Evolutionary conservation across 2,329 filamentous ascomycete genomes (phyloP), one percentile per base, ranked within the genome.

Genomic region (Xylaria sp.): DNA sequence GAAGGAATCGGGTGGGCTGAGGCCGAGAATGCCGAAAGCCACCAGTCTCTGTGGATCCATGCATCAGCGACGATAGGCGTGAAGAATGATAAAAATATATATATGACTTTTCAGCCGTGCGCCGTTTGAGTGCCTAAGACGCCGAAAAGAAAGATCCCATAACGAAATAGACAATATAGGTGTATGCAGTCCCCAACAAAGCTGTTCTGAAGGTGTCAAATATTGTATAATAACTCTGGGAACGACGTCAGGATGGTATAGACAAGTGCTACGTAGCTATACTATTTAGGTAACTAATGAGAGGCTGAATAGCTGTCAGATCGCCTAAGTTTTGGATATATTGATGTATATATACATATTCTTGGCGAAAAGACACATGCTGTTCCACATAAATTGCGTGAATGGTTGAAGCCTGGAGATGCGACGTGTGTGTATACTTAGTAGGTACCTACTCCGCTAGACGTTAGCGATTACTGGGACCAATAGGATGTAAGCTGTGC

Each of bases 21-120:
- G 57, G 63, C 63, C 58, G 63, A 57, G 58, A 50, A 66, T 55
- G 57, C 63, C 63, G 63, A 53, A 53, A 54, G 29, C 37, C 40
- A 27, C 63, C 29, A 61, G 16, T 42, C 48, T 60, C 50, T 27
- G 63, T 65, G 63, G 57, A 66, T 60, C 63, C 60, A 23, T 44
- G 18, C 16, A 18, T 18, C 44, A 32, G 12, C 37, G 32, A 44
- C 32, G 23, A 54, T 5, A 44, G 35, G 18, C n/a, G 27, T 53
- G 18, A 37, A n/a, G n/a, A n/a, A n/a, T n/a, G 27, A 5, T 35
- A 32, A 6, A 27, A 25, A 4, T 54, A 54, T 54, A 54, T 10
- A 32, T 1, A 54, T 32, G 27, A 13, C 51, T 18, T 35, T 21
- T 18, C 8, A n/a, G 51, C 27, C 27, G 29, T 27, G 18, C 21